phyloP scores from a whole-genome alignment of 2,329 filamentous ascomycete species.

The Penicillium frequentans region DNA sequence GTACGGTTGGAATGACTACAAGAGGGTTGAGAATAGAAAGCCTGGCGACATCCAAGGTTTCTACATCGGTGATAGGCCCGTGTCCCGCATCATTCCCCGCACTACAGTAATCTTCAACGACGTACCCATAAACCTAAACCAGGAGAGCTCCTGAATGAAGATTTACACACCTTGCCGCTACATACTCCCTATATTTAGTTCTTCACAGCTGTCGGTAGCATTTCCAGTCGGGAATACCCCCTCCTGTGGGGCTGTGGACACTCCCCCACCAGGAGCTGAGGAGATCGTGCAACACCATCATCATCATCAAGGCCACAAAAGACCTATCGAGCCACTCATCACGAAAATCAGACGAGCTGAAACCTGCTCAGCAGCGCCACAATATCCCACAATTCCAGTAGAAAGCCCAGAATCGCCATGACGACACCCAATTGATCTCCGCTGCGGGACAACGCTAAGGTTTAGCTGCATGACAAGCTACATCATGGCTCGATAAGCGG shows the following conservation, averaged over 20 bases:
- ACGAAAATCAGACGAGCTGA: not conserved
- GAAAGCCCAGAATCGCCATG: not conserved
- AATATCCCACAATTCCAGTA: not conserved
- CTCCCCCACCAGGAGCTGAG: not conserved
- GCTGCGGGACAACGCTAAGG: slow-evolving; percentile 6
- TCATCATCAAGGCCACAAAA: not conserved
- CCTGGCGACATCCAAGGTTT: too few species aligned
- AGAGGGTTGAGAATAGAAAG: too few species aligned
- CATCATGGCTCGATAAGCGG: slow-evolving; percentile 2
- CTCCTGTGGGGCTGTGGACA: not conserved
- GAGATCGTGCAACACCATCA: not conserved
- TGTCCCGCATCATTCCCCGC: too few species aligned
- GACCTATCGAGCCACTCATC: not conserved
- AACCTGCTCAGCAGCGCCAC: slow-evolving; percentile 1
- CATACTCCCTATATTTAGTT: not conserved
- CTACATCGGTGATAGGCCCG: too few species aligned
- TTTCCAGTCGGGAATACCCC: not conserved
- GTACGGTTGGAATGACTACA: not conserved
- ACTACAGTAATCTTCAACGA: too few species aligned
- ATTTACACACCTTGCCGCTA: not conserved
- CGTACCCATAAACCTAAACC: too few species aligned
- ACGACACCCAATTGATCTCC: not conserved
- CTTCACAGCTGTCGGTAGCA: not conserved
- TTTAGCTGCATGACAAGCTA: slow-evolving; percentile 13
- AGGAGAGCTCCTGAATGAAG: not conserved